Evolutionary conservation across 2,329 filamentous ascomycete species (phyloP), one percentile per base, ranked within the genome.

Genomic region (Fusarium denticulatum): DNA sequence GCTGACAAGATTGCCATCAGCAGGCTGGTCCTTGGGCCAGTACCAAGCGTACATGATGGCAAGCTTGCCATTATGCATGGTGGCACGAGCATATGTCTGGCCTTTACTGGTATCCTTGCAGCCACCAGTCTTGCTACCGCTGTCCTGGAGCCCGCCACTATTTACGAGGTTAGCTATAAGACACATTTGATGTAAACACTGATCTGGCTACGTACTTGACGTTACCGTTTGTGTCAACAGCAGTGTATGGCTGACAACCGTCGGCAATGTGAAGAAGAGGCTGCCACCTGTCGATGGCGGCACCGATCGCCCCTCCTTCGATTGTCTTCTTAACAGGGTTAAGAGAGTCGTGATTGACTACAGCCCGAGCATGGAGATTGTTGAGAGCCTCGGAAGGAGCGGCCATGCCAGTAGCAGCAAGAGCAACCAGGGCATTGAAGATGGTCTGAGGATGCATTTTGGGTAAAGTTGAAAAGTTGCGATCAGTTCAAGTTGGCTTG

Each of bases 171-270:
- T 43, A 36, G 28, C 10, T 32, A 13, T 28, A 28, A 7, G 20
- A 15, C 13, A 2, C 7, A 15, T 13, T 12, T 18, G 5, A 9
- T 15, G 1, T 7, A 7, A n/a, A 42, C 6, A 20, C 15, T 42
- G 12, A 14, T 16, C 7, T 7, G 1, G n/a, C 36, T 1, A 57
- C 42, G 26, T 34, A 90, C 89, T 85, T 83, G 10, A 86, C 90
- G 72, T 91, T 83, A 5, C 90, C 90, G 1, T 81, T 78, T 4
- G 83, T 83, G 67, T 91, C 86, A 4, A 92, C 89, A 4, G 86
- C 89, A 2, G 89, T 88, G 74, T 89, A 92, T 0, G 89, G 88
- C 22, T 91, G 89, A 69, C 90, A 92, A 50, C 90, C 89, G 73
- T 88, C 88, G 24, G 85, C 83, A 10, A 91, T 86, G 16, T 79